phyloP scores from a whole-genome alignment of 192 early-diverging fungal species.

The Backusella australiensis region DNA sequence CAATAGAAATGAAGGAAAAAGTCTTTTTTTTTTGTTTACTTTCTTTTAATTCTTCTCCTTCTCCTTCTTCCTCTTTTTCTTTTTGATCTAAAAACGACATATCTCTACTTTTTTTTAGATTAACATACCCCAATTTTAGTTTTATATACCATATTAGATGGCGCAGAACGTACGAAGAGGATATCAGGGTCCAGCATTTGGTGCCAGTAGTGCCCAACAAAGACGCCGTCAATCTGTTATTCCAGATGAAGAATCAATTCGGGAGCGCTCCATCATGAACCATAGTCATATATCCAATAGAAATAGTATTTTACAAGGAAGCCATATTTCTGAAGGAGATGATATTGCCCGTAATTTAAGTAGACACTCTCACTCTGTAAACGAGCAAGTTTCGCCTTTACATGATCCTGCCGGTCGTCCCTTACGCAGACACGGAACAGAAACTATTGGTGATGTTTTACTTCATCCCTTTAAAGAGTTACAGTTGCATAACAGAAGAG shows the following conservation, averaged over 20 bases:
- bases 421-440: conserved; percentile 22
- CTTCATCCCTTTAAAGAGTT: conserved; percentile 27
- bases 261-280: too few species aligned
- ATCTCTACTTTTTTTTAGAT: background rate
- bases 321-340: background rate
- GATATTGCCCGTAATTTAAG: background rate
- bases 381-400: background rate
- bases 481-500: conserved; percentile 16
- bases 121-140: conserved; percentile 3
- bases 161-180: background rate
- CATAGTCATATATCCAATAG: conserved; percentile 3
- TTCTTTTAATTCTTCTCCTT: background rate
- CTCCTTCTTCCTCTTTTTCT: background rate
- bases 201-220: background rate
- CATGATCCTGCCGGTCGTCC: conserved; percentile 26
- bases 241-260: background rate
- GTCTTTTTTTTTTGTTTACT: background rate
- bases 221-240: background rate
- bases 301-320: background rate
- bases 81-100: background rate
- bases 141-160: conserved; percentile 10
- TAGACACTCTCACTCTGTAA: background rate
- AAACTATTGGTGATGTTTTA: conserved; percentile 36
- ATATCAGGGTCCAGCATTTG: conserved; percentile 12
- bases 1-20: background rate